A percentile compares a stretch with the other conserved stretches of the same genome.
These are phyloP conservation scores for Chalara sp. DNA, from an alignment of 2,329 filamentous ascomycete species.

Conservation along the genomic window DNA sequence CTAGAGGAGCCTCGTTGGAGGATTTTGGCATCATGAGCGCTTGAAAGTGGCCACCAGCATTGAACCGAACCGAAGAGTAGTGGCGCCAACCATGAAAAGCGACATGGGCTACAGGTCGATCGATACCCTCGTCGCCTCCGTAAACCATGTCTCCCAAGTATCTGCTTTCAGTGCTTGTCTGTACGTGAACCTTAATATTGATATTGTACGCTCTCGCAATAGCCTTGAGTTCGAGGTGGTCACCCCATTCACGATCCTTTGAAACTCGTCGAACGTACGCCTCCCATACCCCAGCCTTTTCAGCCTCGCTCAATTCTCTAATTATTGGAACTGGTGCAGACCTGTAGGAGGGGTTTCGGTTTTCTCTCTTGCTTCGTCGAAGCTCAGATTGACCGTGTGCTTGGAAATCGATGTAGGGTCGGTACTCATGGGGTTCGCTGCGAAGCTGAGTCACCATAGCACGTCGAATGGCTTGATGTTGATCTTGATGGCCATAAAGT, in stretches of 20 bases:
- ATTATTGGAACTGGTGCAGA: constrained; percentile 25
- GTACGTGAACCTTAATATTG: constrained; percentile 50
- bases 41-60: no score
- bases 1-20: no score
- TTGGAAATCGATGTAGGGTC: constrained; percentile 52
- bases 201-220: constrained; percentile 55
- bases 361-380: background rate
- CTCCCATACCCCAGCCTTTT: constrained; percentile 44
- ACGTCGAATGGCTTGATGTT: constrained; percentile 51
- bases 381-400: constrained; percentile 23
- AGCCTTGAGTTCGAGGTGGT: constrained; percentile 61
- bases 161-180: background rate
- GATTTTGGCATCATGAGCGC: no score
- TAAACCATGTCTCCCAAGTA: background rate
- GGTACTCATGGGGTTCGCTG: constrained; percentile 53
- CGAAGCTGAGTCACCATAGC: constrained; percentile 56
- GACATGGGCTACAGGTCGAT: constrained; percentile 41
- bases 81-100: constrained; percentile 43
- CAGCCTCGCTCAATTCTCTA: constrained; percentile 41
- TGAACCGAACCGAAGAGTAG: background rate
- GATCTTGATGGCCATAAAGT: constrained; percentile 52
- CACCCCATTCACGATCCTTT: constrained; percentile 54
- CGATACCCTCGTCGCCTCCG: constrained; percentile 26
- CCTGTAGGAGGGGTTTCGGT: constrained; percentile 14
- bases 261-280: constrained; percentile 54